phyloP scores from a whole-genome alignment of 2,329 filamentous ascomycete genomes.

The Akanthomyces muscarius region DNA sequence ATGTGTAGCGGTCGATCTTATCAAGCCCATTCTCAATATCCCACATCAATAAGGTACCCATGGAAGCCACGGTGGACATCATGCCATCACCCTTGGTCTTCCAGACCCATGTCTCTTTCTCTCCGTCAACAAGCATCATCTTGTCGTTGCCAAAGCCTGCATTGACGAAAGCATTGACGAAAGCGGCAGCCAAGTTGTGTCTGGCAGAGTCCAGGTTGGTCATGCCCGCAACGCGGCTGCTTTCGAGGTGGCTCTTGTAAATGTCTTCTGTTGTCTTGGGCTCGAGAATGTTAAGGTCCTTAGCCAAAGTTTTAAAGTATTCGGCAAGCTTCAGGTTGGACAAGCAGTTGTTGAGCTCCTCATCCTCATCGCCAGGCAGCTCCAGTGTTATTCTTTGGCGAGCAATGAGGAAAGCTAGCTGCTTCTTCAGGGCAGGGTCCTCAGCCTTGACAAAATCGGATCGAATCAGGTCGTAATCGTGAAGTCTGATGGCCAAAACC shows the following conservation, averaged over 20 bases:
- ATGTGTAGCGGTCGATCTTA: constrained; percentile 92
- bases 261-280: constrained; percentile 98
- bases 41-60: constrained; percentile 89
- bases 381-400: constrained; percentile 86
- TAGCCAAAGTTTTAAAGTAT: constrained; percentile 89
- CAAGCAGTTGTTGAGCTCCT: constrained; percentile 75
- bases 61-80: constrained; percentile 90
- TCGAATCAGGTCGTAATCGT: constrained; percentile 79
- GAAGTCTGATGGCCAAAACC: constrained; percentile 87
- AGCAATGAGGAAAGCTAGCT: constrained; percentile 88
- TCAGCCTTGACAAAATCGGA: constrained; percentile 75
- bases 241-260: constrained; percentile 98
- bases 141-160: constrained; percentile 94
- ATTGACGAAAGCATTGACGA: constrained; percentile 96
- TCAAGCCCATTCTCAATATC: constrained; percentile 89
- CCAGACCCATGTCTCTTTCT: constrained; percentile 95
- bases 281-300: constrained; percentile 94
- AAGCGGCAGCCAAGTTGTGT: constrained; percentile 92
- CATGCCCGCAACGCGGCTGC: constrained; percentile 83
- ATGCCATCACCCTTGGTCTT: constrained; percentile 98
- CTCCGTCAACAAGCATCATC: constrained; percentile 89
- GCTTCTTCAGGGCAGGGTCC: constrained; percentile 81
- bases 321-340: constrained; percentile 85
- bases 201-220: constrained; percentile 93
- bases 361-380: constrained; percentile 63